Evolutionary conservation across 2,329 filamentous ascomycete genomes (phyloP).

Genomic region (Fusarium sp.): DNA sequence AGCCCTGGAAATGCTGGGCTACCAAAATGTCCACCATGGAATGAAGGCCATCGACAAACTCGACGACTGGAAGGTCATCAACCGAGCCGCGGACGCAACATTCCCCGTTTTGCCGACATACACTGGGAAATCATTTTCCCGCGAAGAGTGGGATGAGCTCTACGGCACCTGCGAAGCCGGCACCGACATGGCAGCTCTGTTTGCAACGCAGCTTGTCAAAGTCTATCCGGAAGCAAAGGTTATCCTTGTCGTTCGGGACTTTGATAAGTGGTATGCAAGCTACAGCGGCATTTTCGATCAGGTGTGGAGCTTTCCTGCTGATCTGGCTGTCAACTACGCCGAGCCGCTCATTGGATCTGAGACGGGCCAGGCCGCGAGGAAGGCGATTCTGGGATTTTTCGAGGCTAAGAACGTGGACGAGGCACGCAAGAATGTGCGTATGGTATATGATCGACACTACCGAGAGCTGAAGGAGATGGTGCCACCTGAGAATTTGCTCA

Average conservation of each 20-base stretch:
- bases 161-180: conserved; percentile 46
- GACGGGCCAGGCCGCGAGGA: conserved; percentile 41
- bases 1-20: conserved; percentile 49
- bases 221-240: conserved; percentile 51
- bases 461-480: conserved; percentile 44
- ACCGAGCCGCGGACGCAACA: conserved; percentile 46
- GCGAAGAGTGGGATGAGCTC: conserved; percentile 50
- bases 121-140: conserved; percentile 42
- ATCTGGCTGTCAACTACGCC: conserved; percentile 33
- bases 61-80: conserved; percentile 42
- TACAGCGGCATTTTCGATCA: conserved; percentile 44
- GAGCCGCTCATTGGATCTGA: conserved; percentile 49
- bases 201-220: conserved; percentile 45
- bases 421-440: conserved; percentile 35
- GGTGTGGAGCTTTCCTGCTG: conserved; percentile 32
- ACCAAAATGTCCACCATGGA: conserved; percentile 49
- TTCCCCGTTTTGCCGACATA: conserved; percentile 45
- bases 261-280: conserved; percentile 48
- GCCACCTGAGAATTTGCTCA: conserved; percentile 42
- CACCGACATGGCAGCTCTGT: conserved; percentile 48
- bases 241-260: conserved; percentile 48
- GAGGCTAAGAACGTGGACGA: conserved; percentile 38
- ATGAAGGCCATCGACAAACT: conserved; percentile 39
- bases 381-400: conserved; percentile 47
- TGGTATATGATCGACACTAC: conserved; percentile 48